Conservation (phyloP, 148 eudicot genomes). For the Chenopodium album region DNA sequence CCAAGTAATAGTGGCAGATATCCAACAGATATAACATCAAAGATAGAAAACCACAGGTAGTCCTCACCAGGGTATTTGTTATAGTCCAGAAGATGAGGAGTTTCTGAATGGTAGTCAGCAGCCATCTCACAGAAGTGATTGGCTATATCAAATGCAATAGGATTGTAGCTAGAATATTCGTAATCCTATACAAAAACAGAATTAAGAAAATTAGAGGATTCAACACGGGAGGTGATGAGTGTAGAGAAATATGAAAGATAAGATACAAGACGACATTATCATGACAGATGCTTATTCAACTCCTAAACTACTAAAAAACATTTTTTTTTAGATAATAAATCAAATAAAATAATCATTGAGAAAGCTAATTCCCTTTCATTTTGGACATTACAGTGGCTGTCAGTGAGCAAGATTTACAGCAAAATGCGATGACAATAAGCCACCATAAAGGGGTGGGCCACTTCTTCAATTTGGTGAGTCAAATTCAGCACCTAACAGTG, state of each 20-base stretch:
- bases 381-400: neutral
- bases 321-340: too few relatives aligned
- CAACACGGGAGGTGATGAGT: neutral
- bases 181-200: slow-evolving; percentile 56
- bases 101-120: slow-evolving; percentile 90
- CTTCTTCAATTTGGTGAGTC: neutral
- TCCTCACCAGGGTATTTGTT: slow-evolving; percentile 78
- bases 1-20: neutral
- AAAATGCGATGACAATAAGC: neutral
- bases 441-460: neutral
- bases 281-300: neutral
- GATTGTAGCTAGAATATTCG: slow-evolving; percentile 86
- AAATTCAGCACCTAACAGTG: neutral
- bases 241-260: neutral
- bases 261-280: neutral
- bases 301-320: neutral
- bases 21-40: neutral
- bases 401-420: neutral
- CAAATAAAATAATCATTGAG: too few relatives aligned
- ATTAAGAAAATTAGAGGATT: neutral
- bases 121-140: slow-evolving; percentile 99
- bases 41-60: neutral
- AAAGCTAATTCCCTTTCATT: neutral
- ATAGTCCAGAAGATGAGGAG: slow-evolving; percentile 85
- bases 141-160: slow-evolving; percentile 77